Evolutionary conservation across 805 yeast genomes (phyloP).

Genomic region (Suhomyces faveliae): DNA sequence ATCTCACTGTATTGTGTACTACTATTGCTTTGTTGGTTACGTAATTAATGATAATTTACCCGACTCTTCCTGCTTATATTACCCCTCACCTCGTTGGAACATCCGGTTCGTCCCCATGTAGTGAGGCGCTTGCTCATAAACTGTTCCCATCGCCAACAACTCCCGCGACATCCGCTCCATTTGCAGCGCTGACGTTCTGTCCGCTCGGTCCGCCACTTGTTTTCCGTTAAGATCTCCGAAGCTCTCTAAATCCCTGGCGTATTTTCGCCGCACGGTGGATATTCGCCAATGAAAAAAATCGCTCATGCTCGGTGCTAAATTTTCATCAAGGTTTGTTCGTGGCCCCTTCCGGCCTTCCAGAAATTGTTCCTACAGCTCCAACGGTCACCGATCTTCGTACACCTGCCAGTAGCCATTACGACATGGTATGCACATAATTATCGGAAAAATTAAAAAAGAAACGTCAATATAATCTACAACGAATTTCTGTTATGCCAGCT

Average conservation of each 20-base stretch:
- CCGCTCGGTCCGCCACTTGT: background rate
- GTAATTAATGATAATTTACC: background rate
- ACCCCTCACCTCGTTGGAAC: background rate
- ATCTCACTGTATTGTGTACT: too few relatives aligned
- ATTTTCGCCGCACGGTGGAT: background rate
- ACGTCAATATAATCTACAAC: background rate
- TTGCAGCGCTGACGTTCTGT: background rate
- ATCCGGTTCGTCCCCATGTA: background rate
- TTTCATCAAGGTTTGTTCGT: background rate
- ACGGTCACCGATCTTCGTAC: background rate
- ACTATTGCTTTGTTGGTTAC: background rate
- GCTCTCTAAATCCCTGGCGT: background rate
- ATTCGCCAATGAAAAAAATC: conserved; percentile 6
- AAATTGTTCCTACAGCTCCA: background rate
- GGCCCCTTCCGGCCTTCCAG: background rate
- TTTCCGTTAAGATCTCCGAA: background rate
- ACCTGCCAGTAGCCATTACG: background rate
- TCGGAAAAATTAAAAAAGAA: background rate
- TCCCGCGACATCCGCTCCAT: background rate
- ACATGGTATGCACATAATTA: background rate
- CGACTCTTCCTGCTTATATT: background rate
- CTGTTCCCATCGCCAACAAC: background rate
- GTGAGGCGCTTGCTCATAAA: background rate
- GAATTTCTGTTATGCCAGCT: background rate
- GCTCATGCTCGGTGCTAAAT: conserved; percentile 2